Percentiles rank a stretch among this genome's conserved stretches.
Conservation (phyloP, 257 asterid species). For the Thymus quinquecostatus region DNA sequence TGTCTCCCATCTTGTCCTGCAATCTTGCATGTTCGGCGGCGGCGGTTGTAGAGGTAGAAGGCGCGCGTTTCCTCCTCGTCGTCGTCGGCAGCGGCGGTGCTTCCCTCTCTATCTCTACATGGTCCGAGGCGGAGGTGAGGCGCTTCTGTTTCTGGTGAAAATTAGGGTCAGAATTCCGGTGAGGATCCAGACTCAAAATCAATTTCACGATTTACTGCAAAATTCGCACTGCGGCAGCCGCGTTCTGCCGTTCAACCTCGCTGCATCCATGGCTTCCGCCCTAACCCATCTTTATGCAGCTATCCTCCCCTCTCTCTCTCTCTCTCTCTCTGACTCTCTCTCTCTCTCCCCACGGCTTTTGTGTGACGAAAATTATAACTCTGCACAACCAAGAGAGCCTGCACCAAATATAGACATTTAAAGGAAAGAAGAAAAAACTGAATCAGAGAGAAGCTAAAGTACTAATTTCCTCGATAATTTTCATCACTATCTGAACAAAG, state of each 20-base stretch:
- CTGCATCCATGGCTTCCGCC: conserved; percentile 47
- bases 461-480: not conserved
- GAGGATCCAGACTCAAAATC: conserved; percentile 93
- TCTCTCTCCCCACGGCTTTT: conserved; percentile 31
- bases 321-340: not conserved
- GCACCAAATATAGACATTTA: conserved; percentile 7
- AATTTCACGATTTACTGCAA: not conserved
- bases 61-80: conserved; percentile 50
- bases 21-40: conserved; percentile 70
- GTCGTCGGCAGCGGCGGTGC: conserved; percentile 37
- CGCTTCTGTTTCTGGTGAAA: conserved; percentile 37
- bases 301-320: conserved; percentile 23
- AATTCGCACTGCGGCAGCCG: not conserved
- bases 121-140: not conserved
- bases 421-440: not conserved
- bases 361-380: conserved; percentile 20
- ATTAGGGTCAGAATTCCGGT: conserved; percentile 45
- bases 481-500: not conserved
- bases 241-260: conserved; percentile 50
- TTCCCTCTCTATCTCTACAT: not conserved
- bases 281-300: conserved; percentile 62
- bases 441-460: not conserved
- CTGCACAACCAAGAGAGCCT: conserved; percentile 21
- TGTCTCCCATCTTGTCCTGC: conserved; percentile 63
- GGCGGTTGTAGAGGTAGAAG: conserved; percentile 32